Percentiles rank a stretch among this genome's conserved stretches.
Conservation (phyloP, 2,329 filamentous ascomycete species). For the Fusarium chaquense region DNA sequence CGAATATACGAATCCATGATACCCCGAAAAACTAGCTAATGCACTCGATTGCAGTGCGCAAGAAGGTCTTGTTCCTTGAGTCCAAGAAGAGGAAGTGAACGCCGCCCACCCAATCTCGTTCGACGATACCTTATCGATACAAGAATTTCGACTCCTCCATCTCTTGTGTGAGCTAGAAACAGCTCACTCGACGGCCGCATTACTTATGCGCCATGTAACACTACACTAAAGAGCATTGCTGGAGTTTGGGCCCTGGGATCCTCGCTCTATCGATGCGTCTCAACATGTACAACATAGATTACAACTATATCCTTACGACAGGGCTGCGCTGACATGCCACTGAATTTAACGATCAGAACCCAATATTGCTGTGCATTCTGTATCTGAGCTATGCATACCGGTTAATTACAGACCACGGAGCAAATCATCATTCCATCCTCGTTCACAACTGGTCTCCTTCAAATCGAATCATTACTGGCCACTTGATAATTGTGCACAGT, state of each 20-base stretch:
- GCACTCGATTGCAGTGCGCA: slow-evolving; percentile 73
- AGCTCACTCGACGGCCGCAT: slow-evolving; percentile 9
- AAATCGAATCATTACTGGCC: neutral
- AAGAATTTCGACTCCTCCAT: slow-evolving; percentile 3
- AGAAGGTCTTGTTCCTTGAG: slow-evolving; percentile 96
- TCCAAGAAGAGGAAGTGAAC: slow-evolving; percentile 80
- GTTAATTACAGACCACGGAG: slow-evolving; percentile 7
- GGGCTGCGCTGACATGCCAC: slow-evolving; percentile 18
- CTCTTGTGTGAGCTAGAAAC: slow-evolving; percentile 24
- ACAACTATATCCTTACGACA: slow-evolving; percentile 23
- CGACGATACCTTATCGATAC: slow-evolving; percentile 30
- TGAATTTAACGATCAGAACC: slow-evolving; percentile 8
- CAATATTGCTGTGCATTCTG: neutral
- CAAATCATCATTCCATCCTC: slow-evolving; percentile 6
- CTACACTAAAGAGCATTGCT: slow-evolving; percentile 46
- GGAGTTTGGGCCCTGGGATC: slow-evolving; percentile 48
- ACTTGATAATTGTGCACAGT: neutral
- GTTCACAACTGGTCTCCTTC: neutral
- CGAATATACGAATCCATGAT: slow-evolving; percentile 22
- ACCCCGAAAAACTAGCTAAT: slow-evolving; percentile 13
- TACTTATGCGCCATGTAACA: slow-evolving; percentile 47
- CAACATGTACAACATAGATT: slow-evolving; percentile 45
- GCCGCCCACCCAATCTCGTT: slow-evolving; percentile 1
- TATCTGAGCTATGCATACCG: neutral
- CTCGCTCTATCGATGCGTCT: slow-evolving; percentile 40